Base-by-base conservation (phyloP, 306 rosid genomes). In the Neltuma alba region DNA sequence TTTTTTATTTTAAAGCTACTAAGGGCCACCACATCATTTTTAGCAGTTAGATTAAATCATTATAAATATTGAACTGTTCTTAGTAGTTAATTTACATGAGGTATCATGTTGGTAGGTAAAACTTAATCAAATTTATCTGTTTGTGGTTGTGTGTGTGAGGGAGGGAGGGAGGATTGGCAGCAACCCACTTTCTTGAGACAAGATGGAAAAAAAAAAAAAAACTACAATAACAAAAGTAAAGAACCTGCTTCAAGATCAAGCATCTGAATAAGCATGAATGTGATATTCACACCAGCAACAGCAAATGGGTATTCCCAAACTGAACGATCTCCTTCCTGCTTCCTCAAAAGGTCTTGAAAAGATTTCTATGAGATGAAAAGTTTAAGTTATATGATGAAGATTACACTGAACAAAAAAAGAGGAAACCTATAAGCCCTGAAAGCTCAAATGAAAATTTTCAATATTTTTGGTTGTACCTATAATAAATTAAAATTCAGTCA, bases 221-320 rank as follows among this genome's bases (percentile, higher is more conserved):
- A 44, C 33, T 70, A 68, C 25, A 57, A 57, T 50, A 75, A 83
- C n/a, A 68, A 41, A 81, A 86, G 63, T 48, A 20, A 85, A 44
- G 60, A 65, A 96, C 99, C 99, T 85, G 99, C 96, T 93, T 96
- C 98, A 80, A 96, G 99, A 85, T 95, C 99, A 65, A 96, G 94
- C 91, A 95, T 95, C 86, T 96, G 99, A 79, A 93, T 91, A 77
- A 96, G 98, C 99, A 96, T 96, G 88, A 96, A 96, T 72, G 98
- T 93, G 67, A 96, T 96, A 88, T 96, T 96, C 77, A 96, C 99
- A 82, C 99, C 99, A 70, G 99, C 99, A 78, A 96, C 99, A 34
- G 99, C 98, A 90, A 96, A 96, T 65, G 99, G 99, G 87, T 96
- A 96, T 83, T 96, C 99, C 99, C 99, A 96, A 77, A 93, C 90